phyloP scores from a whole-genome alignment of 1,284 basidiomycete genomes.

The Malassezia furfur region DNA sequence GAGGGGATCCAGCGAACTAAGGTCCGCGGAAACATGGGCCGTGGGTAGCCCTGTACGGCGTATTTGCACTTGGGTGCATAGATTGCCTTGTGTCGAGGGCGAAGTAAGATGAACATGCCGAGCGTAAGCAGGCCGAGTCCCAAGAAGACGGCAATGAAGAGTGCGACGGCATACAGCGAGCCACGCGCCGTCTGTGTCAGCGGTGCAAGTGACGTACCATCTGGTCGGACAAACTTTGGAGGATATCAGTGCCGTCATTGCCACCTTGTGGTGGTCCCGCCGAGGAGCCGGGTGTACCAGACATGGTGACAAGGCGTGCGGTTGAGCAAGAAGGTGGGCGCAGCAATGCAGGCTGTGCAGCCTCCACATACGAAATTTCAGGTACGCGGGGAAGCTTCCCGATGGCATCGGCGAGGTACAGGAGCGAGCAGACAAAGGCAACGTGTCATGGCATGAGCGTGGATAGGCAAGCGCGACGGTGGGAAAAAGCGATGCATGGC shows the following conservation, averaged over 20 bases:
- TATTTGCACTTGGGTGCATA: slow-evolving; percentile 79
- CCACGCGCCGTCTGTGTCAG: background rate
- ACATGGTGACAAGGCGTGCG: background rate
- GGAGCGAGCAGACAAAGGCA: no score
- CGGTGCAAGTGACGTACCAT: background rate
- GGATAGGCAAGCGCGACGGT: no score
- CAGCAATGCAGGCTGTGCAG: no score
- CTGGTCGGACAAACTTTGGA: background rate
- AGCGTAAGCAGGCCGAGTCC: slow-evolving; percentile 30
- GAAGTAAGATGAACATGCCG: slow-evolving; percentile 32
- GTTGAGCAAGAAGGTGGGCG: background rate
- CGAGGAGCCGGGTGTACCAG: no score
- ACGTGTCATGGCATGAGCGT: no score
- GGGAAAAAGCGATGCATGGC: no score
- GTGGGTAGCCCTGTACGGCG: slow-evolving; percentile 67
- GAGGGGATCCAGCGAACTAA: background rate
- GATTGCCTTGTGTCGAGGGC: slow-evolving; percentile 50
- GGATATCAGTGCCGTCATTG: background rate
- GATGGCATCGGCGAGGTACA: no score
- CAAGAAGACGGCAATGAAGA: slow-evolving; percentile 29
- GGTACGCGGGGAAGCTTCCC: no score
- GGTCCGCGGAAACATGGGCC: slow-evolving; percentile 51
- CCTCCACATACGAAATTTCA: no score
- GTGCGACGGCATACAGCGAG: slow-evolving; percentile 5
- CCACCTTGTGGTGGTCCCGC: no score